phyloP scores from a whole-genome alignment of 1,284 basidiomycete species.

The Puccinia hordei region DNA sequence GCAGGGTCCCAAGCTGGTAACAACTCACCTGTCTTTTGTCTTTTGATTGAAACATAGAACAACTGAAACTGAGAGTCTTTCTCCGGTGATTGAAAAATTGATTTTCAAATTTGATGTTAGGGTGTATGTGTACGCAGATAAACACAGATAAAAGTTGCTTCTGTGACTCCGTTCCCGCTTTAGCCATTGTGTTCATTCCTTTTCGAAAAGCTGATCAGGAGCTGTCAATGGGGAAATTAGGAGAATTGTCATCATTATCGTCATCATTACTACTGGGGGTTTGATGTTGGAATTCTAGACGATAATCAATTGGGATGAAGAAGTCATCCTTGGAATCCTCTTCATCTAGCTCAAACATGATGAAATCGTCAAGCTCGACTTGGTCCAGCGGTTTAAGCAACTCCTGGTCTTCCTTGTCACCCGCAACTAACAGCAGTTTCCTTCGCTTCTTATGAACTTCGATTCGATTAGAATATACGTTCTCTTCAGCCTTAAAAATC shows the following conservation, averaged over 20 bases:
- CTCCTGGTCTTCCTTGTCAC: background rate
- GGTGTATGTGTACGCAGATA: too few species aligned
- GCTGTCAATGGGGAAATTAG: background rate
- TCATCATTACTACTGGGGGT: background rate
- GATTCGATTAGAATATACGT: background rate
- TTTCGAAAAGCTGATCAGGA: too few species aligned
- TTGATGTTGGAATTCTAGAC: slow-evolving; percentile 28
- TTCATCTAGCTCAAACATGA: slow-evolving; percentile 22
- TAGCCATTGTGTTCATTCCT: too few species aligned
- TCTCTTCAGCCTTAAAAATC: slow-evolving; percentile 15
- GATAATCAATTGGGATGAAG: slow-evolving; percentile 47
- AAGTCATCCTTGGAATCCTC: slow-evolving; percentile 35
- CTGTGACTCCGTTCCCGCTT: too few species aligned
- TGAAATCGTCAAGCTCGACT: slow-evolving; percentile 1
- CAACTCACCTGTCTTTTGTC: too few species aligned
- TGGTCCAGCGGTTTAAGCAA: background rate
- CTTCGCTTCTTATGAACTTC: background rate
- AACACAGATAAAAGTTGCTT: too few species aligned
- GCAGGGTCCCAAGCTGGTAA: too few species aligned
- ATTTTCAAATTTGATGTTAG: too few species aligned
- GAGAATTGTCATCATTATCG: background rate
- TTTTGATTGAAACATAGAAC: too few species aligned
- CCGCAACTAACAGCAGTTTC: background rate
- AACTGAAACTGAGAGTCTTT: too few species aligned
- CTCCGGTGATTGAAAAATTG: too few species aligned